phyloP scores from a whole-genome alignment of 176 grass and related monocot species.

The Tillandsia leiboldiana region DNA sequence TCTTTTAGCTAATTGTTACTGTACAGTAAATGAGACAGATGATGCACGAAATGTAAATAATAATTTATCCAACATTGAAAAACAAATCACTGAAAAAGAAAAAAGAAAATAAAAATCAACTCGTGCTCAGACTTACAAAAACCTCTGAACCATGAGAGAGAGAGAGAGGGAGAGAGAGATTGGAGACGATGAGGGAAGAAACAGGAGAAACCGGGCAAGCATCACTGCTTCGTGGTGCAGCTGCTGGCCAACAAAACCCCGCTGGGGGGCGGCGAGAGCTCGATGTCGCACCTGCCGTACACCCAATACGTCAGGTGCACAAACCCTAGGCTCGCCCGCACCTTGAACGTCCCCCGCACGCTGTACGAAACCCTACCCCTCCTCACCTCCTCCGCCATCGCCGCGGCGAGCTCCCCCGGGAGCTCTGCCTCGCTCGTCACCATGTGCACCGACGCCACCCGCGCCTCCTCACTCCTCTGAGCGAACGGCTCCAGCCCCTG shows the following conservation, averaged over 20 bases:
- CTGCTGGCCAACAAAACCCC: slow-evolving; percentile 58
- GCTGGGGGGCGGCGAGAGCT: slow-evolving; percentile 68
- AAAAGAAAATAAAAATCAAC: no score
- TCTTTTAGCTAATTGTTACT: no score
- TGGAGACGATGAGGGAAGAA: background rate
- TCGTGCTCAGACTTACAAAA: no score
- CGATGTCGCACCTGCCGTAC: slow-evolving; percentile 44
- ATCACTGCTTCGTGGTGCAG: slow-evolving; percentile 51
- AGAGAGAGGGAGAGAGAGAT: background rate
- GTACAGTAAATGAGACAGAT: no score
- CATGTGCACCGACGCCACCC: slow-evolving; percentile 57
- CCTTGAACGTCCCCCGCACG: slow-evolving; percentile 57
- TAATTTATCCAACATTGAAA: no score
- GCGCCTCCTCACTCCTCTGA: slow-evolving; percentile 39
- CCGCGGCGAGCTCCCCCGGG: slow-evolving; percentile 46
- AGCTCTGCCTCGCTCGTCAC: slow-evolving; percentile 67
- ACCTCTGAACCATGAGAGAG: no score
- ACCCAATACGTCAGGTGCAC: slow-evolving; percentile 63
- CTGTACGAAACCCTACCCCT: slow-evolving; percentile 59
- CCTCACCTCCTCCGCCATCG: slow-evolving; percentile 61
- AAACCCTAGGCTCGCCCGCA: slow-evolving; percentile 51
- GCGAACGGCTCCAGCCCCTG: slow-evolving; percentile 59
- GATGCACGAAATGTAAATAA: no score
- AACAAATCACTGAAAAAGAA: no score
- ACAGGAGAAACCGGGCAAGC: background rate